A percentile compares a stretch with the other conserved stretches of the same genome.
Evolutionary conservation across 495 filamentous ascomycete species (phyloP).

Genomic region (Lindgomyces ingoldianus): DNA sequence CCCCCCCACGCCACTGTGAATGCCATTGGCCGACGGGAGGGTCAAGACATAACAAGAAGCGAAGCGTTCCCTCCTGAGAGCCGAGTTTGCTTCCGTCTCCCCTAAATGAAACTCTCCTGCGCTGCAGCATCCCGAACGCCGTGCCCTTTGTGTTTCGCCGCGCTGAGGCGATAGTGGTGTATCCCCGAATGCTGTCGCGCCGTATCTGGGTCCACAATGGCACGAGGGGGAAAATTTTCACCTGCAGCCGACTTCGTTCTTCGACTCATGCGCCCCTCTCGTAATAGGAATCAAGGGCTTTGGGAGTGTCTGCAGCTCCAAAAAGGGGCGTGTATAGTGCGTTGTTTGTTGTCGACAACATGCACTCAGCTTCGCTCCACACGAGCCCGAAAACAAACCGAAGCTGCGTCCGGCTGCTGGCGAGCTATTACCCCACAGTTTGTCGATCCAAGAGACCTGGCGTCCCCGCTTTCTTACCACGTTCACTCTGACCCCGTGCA

Average conservation of each 20-base stretch:
- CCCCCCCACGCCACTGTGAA: conserved; percentile 25
- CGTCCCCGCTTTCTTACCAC: conserved; percentile 38
- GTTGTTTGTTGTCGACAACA: conserved; percentile 1
- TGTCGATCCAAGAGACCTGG: conserved; percentile 31
- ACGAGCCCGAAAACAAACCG: conserved; percentile 6
- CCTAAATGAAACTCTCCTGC: neutral
- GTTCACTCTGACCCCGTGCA: conserved; percentile 14
- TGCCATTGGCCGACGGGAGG: neutral
- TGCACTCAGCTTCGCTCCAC: conserved; percentile 26
- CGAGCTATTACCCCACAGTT: conserved; percentile 36
- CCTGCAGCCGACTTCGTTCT: conserved; percentile 9
- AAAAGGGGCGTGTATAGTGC: conserved; percentile 8
- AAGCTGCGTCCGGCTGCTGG: neutral
- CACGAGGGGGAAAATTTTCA: conserved; percentile 27
- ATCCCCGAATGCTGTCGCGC: neutral
- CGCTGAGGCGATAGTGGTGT: too few species aligned
- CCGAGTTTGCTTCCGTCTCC: neutral
- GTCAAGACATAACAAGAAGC: neutral
- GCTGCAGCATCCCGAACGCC: neutral
- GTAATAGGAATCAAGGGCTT: conserved; percentile 24
- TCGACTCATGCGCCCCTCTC: conserved; percentile 13
- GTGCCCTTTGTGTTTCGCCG: too few species aligned
- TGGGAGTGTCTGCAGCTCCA: neutral
- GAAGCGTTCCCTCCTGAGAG: neutral
- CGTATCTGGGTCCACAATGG: neutral